Base-by-base conservation (phyloP, 352 stramenopile genomes). In the Phytophthora pseudosyringae region DNA sequence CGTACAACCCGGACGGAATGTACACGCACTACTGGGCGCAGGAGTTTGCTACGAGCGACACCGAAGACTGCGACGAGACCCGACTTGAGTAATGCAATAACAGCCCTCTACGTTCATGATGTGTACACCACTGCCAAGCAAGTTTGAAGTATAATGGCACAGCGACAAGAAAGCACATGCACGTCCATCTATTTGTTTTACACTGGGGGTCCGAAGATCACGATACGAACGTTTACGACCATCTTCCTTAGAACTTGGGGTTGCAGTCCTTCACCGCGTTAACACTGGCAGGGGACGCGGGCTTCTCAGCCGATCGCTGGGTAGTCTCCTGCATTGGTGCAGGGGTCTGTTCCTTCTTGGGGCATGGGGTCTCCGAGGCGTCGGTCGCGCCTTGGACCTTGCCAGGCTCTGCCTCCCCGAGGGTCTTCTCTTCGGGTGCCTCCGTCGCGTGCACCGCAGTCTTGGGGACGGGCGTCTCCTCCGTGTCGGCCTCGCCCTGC, bases 11-110 rank as follows among this genome's bases (percentile, higher is more conserved):
- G 0, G 49, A 59, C 16, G 59, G 49, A n/a, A 65, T 61, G 15
- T 78, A 70, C 65, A 71, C 67, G 59, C 44, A 71, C 60, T 83
- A 78, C 59, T 83, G 74, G 74, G 75, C 68, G 2, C 74, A 83
- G 51, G 57, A 73, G 48, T 83, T 81, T 45, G 69, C 44, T 4
- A 41, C 39, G 0, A 50, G 44, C 13, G 55, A 63, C 7, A 25
- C 13, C 7, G 55, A 52, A 48, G n/a, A 8, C 10, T 63, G 55
- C n/a, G 55, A 63, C 12, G 54, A 4, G 28, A 10, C 32, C 25
- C 21, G 16, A 33, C 10, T 44, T 5, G 21, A 45, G 21, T 56
- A 46, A 50, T 5, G 11, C 21, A 50, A 18, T 2, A 16, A 13
- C 7, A 7, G 31, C 29, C 16, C 46, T 44, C 18, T 43, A 32